These are phyloP conservation scores for Aspergillus aculeatus DNA, from an alignment of 2,329 filamentous ascomycete species.

Conservation along the genomic window DNA sequence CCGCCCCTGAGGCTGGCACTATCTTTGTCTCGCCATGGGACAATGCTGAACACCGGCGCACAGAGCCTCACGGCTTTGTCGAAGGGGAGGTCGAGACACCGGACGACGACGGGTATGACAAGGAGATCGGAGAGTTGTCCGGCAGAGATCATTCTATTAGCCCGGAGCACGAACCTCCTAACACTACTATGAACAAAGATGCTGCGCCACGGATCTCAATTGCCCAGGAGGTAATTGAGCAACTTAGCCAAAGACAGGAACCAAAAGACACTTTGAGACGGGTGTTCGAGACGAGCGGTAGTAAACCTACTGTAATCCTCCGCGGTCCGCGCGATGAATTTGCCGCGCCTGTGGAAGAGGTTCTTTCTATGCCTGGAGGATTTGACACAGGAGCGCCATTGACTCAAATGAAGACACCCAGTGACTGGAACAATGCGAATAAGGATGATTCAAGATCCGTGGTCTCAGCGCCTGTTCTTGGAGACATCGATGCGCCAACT, in stretches of 20 bases:
- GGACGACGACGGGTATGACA: conserved; percentile 33
- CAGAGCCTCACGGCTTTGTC: conserved; percentile 46
- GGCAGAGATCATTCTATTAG: conserved; percentile 20
- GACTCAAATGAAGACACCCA: neutral
- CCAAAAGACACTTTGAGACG: neutral
- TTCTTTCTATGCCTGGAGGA: conserved; percentile 33
- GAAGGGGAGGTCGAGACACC: conserved; percentile 51
- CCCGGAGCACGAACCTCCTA: conserved; percentile 20
- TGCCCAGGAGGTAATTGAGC: conserved; percentile 27
- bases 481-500: conserved; percentile 10
- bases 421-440: neutral
- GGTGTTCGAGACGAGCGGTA: neutral
- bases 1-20: conserved; percentile 58
- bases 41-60: conserved; percentile 42
- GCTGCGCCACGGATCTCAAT: conserved; percentile 16
- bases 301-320: neutral
- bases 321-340: conserved; percentile 4
- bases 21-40: conserved; percentile 48
- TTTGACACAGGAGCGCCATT: conserved; percentile 24
- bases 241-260: conserved; percentile 21
- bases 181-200: conserved; percentile 2
- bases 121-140: conserved; percentile 10
- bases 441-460: conserved; percentile 20
- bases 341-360: conserved; percentile 23
- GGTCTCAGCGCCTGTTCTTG: conserved; percentile 18